Base-by-base conservation (phyloP, 768 basidiomycete species). In the Tubosaeta sp. region DNA sequence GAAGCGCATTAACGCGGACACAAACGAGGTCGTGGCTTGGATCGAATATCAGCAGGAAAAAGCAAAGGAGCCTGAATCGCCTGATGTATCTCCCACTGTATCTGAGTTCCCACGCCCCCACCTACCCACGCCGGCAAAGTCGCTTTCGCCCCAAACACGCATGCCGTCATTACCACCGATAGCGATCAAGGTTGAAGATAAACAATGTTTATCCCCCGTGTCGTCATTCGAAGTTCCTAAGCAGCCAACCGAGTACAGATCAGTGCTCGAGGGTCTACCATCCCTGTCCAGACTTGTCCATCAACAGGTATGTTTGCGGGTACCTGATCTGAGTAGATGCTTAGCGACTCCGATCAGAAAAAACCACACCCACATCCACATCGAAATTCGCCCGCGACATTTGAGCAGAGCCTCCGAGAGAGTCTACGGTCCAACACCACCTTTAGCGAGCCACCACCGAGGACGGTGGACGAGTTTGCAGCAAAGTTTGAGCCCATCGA, bases 1-100 rank as follows among this genome's bases (percentile, higher is more conserved):
- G 5, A 29, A 18, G 1, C 58, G 67, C 1, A 30, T 68, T 22
- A 39, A 32, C 3, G 68, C 51, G 2, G 62, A 62, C 2, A 45
- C 9, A 1, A 36, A 19, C 18, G 64, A 68, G 11, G 56, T 68
- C 0, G 36, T 11, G 0, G 55, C 62, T 7, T 68, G 66, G 68
- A 55, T 68, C 1, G 54, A 46, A 25, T 69, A 69, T 22, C 68
- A 68, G 31, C 57, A 59, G 30, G 66, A 57, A 46, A 66, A 64
- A 7, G 59, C 54, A 25, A 59, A 49, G 41, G 36, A 43, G 0
- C 27, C 49, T 9, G 60, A 56, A 2, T 58, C 58, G 11, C 62
- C 60, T 4, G 62, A 65, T 25, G 19, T 25, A 12, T 67, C 66
- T 3, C 66, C 66, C 14, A 52, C 44, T 10, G 3, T 14, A 1